Conservation (phyloP, 2,329 filamentous ascomycete species). For the Trichoderma gracile region DNA sequence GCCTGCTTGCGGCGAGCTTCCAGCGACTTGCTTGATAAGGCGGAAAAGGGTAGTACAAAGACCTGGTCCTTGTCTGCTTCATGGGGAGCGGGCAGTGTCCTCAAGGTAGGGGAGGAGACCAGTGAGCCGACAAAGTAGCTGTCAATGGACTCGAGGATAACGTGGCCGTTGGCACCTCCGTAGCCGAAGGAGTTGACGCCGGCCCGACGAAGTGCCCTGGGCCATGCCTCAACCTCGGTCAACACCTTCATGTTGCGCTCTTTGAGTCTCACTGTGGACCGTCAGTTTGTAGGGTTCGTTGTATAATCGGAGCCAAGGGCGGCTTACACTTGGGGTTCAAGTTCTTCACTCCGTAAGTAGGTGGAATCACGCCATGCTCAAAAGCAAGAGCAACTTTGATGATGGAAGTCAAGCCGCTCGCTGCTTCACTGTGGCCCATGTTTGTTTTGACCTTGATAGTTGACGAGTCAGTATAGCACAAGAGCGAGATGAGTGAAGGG, state of each 20-base stretch:
- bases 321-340: slow-evolving; percentile 19
- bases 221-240: slow-evolving; percentile 11
- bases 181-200: slow-evolving; percentile 22
- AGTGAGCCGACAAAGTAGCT: slow-evolving; percentile 17
- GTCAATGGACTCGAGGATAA: slow-evolving; percentile 22
- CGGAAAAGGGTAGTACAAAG: slow-evolving; percentile 6
- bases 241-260: slow-evolving; percentile 17
- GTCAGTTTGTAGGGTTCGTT: neutral
- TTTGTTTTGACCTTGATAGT: slow-evolving; percentile 29
- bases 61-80: neutral
- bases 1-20: slow-evolving; percentile 13
- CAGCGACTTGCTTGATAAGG: slow-evolving; percentile 11
- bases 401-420: slow-evolving; percentile 27
- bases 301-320: neutral
- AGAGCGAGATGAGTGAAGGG: neutral
- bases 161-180: slow-evolving; percentile 20
- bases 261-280: neutral
- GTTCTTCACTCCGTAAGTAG: slow-evolving; percentile 22
- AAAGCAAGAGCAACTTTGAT: slow-evolving; percentile 29
- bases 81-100: neutral
- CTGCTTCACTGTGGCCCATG: slow-evolving; percentile 30
- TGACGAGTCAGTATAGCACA: neutral
- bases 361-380: slow-evolving; percentile 28
- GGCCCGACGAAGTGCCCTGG: slow-evolving; percentile 9
- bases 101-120: neutral